Base-by-base conservation (phyloP, 208 protist species). In the Tritrichomonas musculus region DNA sequence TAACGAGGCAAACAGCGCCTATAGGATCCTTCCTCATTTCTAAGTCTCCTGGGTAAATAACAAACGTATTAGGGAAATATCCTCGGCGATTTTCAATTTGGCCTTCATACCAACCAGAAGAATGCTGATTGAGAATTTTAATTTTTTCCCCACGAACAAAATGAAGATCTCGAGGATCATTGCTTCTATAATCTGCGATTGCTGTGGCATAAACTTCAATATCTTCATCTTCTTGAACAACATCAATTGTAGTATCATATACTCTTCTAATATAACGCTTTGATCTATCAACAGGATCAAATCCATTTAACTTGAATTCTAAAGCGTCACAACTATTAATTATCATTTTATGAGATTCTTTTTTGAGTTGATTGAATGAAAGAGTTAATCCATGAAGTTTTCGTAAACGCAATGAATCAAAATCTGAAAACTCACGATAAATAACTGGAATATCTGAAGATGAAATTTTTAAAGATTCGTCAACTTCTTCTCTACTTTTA, bases 61-160 rank as follows among this genome's bases (percentile, higher is more conserved):
- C 77, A 50, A 88, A 88, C 33, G 77, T 57, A 39, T 27, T 88
- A 47, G 77, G 77, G 47, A 88, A 88, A 0, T 57, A 3, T 17
- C 77, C 77, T 14, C 20, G 17, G 27, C 39, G 53, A 47, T 36
- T 47, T 39, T 88, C 57, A 1, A 53, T 27, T 60, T 57, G 27
- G 20, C 77, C 77, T 53, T 88, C 77, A 41, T 47, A 88, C 77
- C 77, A 88, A 36, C 77, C 77, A 39, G 77, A 60, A 8, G 53
- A 33, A 57, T 88, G 77, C 30, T 88, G 41, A 17, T 25, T 8
- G 14, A 57, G 20, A 20, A 88, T 49, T 14, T 49, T 14, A 57
- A 88, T 88, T 49, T 88, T 53, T n/a, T 88, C 77, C 33, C 77
- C 77, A 20, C 77, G 77, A 36, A 57, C 41, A 50, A 88, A 88